Percentiles rank a stretch among this genome's conserved stretches.
Evolutionary conservation across 1,139 yeast species (phyloP).

Genomic region (Entelexis paramagnoliae): DNA sequence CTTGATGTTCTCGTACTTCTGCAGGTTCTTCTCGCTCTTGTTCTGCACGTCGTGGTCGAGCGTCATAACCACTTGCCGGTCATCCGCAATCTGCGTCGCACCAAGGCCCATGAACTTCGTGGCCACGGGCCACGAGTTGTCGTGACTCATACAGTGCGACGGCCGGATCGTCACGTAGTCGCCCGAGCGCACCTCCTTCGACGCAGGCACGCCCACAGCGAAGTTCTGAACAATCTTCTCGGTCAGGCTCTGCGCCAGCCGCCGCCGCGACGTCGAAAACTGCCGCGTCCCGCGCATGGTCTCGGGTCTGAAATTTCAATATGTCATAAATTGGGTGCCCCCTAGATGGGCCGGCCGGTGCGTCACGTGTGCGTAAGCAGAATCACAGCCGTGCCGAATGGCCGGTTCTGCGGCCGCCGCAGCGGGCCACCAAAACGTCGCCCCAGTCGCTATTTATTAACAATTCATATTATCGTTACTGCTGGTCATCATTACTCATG

Average conservation of each 20-base stretch:
- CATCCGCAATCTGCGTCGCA: slow-evolving; percentile 69
- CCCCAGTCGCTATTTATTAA: too few relatives aligned
- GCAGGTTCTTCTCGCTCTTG: slow-evolving; percentile 73
- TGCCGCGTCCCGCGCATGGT: slow-evolving; percentile 8
- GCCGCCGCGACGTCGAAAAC: slow-evolving; percentile 14
- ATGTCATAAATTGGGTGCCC: not conserved
- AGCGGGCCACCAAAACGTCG: too few relatives aligned
- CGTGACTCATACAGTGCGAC: slow-evolving; percentile 98
- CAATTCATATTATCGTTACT: too few relatives aligned
- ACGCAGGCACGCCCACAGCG: slow-evolving; percentile 68
- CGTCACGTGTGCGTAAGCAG: not conserved
- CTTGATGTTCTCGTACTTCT: slow-evolving; percentile 80
- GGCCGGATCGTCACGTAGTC: slow-evolving; percentile 94
- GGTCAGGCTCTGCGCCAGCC: slow-evolving; percentile 59
- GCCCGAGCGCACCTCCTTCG: slow-evolving; percentile 70
- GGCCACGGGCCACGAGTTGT: slow-evolving; percentile 98
- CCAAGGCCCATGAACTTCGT: slow-evolving; percentile 92
- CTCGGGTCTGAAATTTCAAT: not conserved
- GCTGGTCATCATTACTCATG: not conserved
- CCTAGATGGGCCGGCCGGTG: not conserved
- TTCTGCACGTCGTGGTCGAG: slow-evolving; percentile 97
- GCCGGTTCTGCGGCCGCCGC: not conserved
- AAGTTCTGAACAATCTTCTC: slow-evolving; percentile 91
- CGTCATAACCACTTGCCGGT: slow-evolving; percentile 87
- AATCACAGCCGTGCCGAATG: not conserved